Percentiles rank a stretch among this genome's conserved stretches.
phyloP scores from a whole-genome alignment of 495 filamentous ascomycete species.

The Rusavskia elegans region DNA sequence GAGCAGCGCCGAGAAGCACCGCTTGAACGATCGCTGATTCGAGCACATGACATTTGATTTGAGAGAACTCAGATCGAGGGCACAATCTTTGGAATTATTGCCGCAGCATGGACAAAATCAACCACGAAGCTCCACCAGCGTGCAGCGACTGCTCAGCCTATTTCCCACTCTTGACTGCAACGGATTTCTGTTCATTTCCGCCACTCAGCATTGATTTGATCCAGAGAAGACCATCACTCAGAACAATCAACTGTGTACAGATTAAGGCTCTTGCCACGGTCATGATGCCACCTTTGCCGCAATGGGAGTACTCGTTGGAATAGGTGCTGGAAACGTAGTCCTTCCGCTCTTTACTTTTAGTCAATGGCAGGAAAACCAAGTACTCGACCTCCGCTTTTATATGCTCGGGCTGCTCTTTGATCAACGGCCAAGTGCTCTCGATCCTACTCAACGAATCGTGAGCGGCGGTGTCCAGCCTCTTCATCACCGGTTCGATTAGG shows the following conservation, averaged over 20 bases:
- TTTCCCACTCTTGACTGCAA: neutral
- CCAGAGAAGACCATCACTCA: neutral
- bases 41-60: no score
- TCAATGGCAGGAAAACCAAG: neutral
- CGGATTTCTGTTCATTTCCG: neutral
- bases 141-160: no score
- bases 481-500: neutral
- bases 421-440: neutral
- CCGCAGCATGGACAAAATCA: no score
- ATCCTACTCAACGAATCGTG: neutral
- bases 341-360: neutral
- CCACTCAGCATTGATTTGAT: neutral
- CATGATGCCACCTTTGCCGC: neutral
- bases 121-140: no score
- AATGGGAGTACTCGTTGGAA: neutral
- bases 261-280: neutral
- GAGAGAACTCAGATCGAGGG: no score
- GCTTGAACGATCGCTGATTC: no score
- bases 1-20: no score
- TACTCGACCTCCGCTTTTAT: neutral
- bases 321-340: neutral
- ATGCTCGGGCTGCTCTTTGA: neutral
- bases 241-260: neutral
- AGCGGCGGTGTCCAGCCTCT: neutral
- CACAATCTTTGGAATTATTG: no score